These are phyloP conservation scores for Ligustrum vulgare DNA, from an alignment of 257 asterid species.

Conservation along the genomic window DNA sequence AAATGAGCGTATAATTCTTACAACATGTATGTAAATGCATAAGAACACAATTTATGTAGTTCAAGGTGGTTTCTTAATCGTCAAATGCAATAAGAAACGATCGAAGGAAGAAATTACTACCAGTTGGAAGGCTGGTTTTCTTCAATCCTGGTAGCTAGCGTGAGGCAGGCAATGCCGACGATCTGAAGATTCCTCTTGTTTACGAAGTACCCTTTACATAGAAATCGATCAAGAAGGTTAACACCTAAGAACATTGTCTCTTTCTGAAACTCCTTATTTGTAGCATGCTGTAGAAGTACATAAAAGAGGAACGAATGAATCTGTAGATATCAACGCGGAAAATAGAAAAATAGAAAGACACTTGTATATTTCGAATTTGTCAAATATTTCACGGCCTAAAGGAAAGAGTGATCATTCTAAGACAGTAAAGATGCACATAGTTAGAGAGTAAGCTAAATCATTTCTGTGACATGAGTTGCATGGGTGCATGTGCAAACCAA, in stretches of 20 bases:
- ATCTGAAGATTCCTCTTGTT: conserved; percentile 67
- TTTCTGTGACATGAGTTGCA: background rate
- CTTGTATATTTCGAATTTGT: background rate
- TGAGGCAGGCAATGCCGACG: conserved; percentile 91
- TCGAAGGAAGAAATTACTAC: conserved; percentile 33
- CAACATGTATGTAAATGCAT: background rate
- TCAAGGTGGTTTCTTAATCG: background rate
- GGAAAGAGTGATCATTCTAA: background rate
- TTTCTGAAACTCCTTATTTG: conserved; percentile 62
- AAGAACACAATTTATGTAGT: background rate
- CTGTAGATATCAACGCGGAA: background rate
- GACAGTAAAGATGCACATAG: background rate
- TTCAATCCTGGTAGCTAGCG: conserved; percentile 90
- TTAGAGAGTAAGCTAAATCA: background rate
- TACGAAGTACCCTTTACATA: conserved; percentile 82
- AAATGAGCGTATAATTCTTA: background rate
- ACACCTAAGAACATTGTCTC: conserved; percentile 94
- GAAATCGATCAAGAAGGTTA: conserved; percentile 74
- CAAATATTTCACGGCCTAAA: background rate
- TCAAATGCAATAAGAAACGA: background rate
- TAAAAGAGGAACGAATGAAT: background rate
- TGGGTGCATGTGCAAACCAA: background rate
- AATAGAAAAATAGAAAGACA: background rate
- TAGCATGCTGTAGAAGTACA: conserved; percentile 58
- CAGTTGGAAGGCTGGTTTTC: conserved; percentile 93